Conservation (phyloP, 768 basidiomycete species). For the Suillus subaureus region DNA sequence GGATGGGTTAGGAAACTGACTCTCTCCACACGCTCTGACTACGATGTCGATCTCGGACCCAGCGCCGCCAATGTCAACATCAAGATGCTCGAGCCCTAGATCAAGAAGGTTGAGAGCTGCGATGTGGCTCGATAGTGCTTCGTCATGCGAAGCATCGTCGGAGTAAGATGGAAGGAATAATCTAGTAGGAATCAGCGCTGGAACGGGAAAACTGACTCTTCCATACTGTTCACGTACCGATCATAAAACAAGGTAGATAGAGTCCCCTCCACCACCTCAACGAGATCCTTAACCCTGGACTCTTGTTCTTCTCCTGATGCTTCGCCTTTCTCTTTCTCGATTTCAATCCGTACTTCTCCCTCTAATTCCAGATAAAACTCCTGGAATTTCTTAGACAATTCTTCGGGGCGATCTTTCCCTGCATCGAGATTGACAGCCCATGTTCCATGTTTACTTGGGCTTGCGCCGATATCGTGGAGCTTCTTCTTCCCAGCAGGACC, state of each 20-base stretch:
- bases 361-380: conserved; percentile 70
- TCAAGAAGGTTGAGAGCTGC: conserved; percentile 93
- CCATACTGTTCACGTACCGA: conserved; percentile 47
- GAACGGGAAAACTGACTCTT: neutral
- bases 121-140: conserved; percentile 84
- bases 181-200: conserved; percentile 38
- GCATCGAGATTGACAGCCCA: conserved; percentile 43
- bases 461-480: conserved; percentile 32
- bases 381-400: conserved; percentile 59
- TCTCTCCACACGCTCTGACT: conserved; percentile 73
- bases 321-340: conserved; percentile 20
- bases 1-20: conserved; percentile 44
- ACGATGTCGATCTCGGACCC: conserved; percentile 60
- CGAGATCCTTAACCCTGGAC: conserved; percentile 53
- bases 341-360: conserved; percentile 52
- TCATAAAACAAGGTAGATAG: conserved; percentile 84
- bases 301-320: conserved; percentile 38
- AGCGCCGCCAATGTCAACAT: conserved; percentile 68
- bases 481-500: conserved; percentile 34
- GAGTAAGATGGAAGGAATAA: conserved; percentile 75
- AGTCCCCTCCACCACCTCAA: conserved; percentile 75
- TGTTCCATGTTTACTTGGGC: conserved; percentile 16
- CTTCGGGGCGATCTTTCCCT: conserved; percentile 51
- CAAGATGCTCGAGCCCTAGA: conserved; percentile 84
- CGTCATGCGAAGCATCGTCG: conserved; percentile 88